Base-by-base conservation (phyloP, 768 basidiomycete genomes). In the Punctularia strigosozonata region DNA sequence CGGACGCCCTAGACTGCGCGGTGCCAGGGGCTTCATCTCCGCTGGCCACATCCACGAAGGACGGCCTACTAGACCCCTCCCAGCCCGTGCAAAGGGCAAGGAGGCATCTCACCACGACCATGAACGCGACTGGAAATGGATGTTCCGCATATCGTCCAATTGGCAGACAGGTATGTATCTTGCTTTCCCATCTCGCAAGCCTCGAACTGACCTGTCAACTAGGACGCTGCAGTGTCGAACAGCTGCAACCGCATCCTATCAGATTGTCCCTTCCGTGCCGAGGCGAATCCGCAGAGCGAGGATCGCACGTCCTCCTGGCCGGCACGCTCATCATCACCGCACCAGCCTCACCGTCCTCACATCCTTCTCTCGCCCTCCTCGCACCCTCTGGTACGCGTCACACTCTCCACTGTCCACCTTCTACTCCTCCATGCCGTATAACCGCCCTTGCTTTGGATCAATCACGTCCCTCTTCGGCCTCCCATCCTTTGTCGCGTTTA, bases 121-220 rank as follows among this genome's bases (percentile, higher is more conserved):
- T 22, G 42, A 58, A 33, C 72, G 67, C 51, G 75, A 84, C 51
- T 88, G 84, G 84, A 86, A 83, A 56, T 81, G 74, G 73, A 85
- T 87, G 83, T 87, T 85, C 56, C 70, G 81, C 40, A 80, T 86
- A 45, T 84, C 80, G 48, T 75, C 75, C 13, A 87, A 87, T 47
- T 88, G 85, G 85, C 71, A 70, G 54, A 80, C 61, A 58, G 85
- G 85, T 86, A 49, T 46, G 66, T 52, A 40, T 24, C 33, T 32
- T 38, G 32, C 31, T 26, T 48, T 40, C 50, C 25, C 8, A 15
- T 21, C 38, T 8, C 14, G 3, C 30, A 37, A 30, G 7, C 18
- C 2, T 17, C 17, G 13, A 5, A 17, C 33, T 30, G 19, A 39
- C 25, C 22, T n/a, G 12, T 14, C 39, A 20, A 19, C 8, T 37